Conservation (phyloP, 73 alveolate genomes). For the Paramecium caudatum region DNA sequence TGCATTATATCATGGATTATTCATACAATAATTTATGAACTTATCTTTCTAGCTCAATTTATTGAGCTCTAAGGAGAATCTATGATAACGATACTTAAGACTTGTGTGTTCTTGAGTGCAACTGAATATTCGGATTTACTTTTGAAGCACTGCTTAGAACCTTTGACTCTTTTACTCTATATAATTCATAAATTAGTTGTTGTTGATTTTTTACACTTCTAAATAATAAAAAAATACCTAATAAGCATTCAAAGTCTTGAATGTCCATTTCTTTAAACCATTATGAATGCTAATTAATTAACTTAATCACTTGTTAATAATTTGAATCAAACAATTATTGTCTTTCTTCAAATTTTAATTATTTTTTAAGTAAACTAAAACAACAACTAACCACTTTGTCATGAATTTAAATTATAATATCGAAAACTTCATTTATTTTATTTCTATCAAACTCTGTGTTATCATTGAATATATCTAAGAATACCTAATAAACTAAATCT, state of each 20-base stretch:
- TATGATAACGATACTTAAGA: conserved; percentile 45
- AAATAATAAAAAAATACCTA: conserved; percentile 43
- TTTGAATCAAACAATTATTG: neutral
- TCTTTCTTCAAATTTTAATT: conserved; percentile 35
- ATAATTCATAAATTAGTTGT: conserved; percentile 2
- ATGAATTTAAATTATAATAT: conserved; percentile 18
- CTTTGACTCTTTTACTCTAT: conserved; percentile 28
- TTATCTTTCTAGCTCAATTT: conserved; percentile 64
- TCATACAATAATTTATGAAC: conserved; percentile 58
- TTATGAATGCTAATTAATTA: neutral
- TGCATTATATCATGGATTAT: conserved; percentile 56
- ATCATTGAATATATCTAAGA: neutral
- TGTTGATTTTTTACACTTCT: conserved; percentile 44
- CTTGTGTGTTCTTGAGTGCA: conserved; percentile 57
- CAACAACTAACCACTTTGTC: conserved; percentile 53
- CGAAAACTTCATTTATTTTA: conserved; percentile 13
- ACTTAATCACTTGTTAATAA: neutral
- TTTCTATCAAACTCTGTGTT: neutral
- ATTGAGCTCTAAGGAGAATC: conserved; percentile 56
- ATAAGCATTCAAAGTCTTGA: conserved; percentile 50
- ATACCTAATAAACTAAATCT: conserved; percentile 16
- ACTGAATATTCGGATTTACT: conserved; percentile 26
- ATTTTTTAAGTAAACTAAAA: conserved; percentile 10
- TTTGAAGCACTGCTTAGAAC: conserved; percentile 1
- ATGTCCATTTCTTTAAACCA: conserved; percentile 29